Conservation (phyloP, 768 basidiomycete species). For the Calocybe indica region DNA sequence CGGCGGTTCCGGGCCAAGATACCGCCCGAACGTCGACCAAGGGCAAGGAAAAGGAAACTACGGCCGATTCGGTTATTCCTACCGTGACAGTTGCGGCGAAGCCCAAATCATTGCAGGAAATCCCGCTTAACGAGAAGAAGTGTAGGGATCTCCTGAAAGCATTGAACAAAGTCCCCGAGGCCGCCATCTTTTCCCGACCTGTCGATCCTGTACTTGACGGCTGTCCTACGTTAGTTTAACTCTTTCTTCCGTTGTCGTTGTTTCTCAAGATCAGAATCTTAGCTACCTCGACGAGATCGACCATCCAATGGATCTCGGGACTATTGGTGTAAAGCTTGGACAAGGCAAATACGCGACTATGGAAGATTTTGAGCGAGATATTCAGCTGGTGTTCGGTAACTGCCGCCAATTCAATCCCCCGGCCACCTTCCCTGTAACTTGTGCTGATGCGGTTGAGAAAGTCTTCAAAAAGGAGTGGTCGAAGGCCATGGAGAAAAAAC, state of each 20-base stretch:
- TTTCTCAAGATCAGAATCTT: constrained; percentile 5
- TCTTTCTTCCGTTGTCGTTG: background rate
- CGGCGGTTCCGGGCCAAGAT: constrained; percentile 15
- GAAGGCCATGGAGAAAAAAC: constrained; percentile 64
- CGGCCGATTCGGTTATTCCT: constrained; percentile 20
- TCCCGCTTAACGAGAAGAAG: constrained; percentile 77
- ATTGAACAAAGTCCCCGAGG: constrained; percentile 58
- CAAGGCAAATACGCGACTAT: constrained; percentile 68
- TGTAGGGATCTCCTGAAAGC: constrained; percentile 65
- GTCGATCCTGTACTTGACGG: constrained; percentile 82
- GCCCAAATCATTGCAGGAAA: constrained; percentile 13
- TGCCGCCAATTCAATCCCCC: constrained; percentile 92
- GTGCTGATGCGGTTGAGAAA: constrained; percentile 70
- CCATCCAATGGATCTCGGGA: constrained; percentile 91
- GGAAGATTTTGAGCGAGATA: constrained; percentile 76
- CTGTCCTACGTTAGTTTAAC: constrained; percentile 76
- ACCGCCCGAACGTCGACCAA: constrained; percentile 46
- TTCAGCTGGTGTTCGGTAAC: constrained; percentile 81
- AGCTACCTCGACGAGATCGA: constrained; percentile 92
- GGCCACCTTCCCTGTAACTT: constrained; percentile 64
- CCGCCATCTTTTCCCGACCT: constrained; percentile 68
- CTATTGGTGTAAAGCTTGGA: constrained; percentile 65
- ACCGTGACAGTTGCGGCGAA: constrained; percentile 35
- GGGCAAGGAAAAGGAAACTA: constrained; percentile 69
- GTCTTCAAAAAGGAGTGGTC: constrained; percentile 84